Base-by-base conservation (phyloP, 805 yeast genomes). In the Starmerella tilneyi region DNA sequence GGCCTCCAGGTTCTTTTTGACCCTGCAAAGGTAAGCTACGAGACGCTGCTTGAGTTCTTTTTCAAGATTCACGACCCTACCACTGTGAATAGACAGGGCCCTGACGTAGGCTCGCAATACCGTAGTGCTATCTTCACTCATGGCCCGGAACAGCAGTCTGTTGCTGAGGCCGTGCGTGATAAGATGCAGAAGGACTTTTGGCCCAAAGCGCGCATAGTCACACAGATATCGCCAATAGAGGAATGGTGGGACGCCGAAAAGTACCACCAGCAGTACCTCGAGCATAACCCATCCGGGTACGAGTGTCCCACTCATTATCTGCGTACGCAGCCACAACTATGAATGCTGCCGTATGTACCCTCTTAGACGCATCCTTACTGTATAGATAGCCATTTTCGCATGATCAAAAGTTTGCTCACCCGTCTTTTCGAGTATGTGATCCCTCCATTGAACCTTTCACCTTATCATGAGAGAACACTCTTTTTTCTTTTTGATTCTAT, bases 41-140 rank as follows among this genome's bases (percentile, higher is more conserved):
- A 65, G 45, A 83, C 81, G 23, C 64, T 89, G 36, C 64, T 84
- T 34, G 88, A 80, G 45, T 84, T 88, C 55, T 92, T 89, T 69
- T 88, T 85, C 68, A 71, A 81, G 57, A 84, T 85, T 62, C 98
- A 89, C 62, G 97, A 92, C 63, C 97, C 98, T 39, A 92, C 97
- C 2, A 79, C 86, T 2, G 49, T 72, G 43, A 77, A 88, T 57
- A 59, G 73, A 2, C 97, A 92, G 63, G 98, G 98, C 3, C 82
- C 84, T 16, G 96, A 89, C 59, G 56, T 57, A 8, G 98, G 98
- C 9, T 76, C 89, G 1, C 97, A 92, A 63, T 89, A 89, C 67
- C 74, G 96, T 57, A 79, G 89, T 15, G 95, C 79, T 2, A 73
- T 92, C 9, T 84, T 78, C 63, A 69, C 79, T 8, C 81, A 78